Evolutionary conservation across 208 protist genomes (phyloP).

Genomic region (Leptomonas pyrrhocoris): DNA sequence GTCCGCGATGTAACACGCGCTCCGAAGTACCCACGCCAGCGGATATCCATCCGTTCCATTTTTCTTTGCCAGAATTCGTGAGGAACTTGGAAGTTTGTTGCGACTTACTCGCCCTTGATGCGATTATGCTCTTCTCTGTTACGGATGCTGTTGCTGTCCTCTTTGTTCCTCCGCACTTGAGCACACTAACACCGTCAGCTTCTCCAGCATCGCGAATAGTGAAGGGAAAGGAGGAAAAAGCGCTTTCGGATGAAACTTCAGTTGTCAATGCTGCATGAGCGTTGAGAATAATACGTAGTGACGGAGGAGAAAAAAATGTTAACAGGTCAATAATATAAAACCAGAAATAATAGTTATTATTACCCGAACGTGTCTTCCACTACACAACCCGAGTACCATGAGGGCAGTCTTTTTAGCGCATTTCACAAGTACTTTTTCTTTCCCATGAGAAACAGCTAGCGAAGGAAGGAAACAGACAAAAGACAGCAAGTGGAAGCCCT

Average conservation of each 20-base stretch:
- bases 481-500: constrained; percentile 9
- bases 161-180: not conserved
- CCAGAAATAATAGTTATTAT: not conserved
- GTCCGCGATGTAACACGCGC: too few relatives aligned
- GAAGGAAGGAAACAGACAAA: constrained; percentile 18
- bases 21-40: too few relatives aligned
- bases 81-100: too few relatives aligned
- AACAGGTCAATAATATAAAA: not conserved
- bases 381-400: too few relatives aligned
- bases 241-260: not conserved
- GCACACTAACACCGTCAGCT: not conserved
- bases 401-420: not conserved
- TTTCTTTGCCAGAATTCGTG: too few relatives aligned
- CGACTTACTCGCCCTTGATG: too few relatives aligned
- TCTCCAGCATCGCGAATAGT: too few relatives aligned
- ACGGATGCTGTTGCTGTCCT: too few relatives aligned
- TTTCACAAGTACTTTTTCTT: not conserved
- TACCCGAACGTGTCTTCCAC: not conserved
- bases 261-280: not conserved
- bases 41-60: too few relatives aligned
- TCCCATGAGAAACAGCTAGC: not conserved
- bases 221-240: too few relatives aligned
- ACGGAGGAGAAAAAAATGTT: not conserved
- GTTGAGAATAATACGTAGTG: not conserved
- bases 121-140: too few relatives aligned